Base-by-base conservation (phyloP, 352 stramenopile species). In the Phytophthora hybrid region DNA sequence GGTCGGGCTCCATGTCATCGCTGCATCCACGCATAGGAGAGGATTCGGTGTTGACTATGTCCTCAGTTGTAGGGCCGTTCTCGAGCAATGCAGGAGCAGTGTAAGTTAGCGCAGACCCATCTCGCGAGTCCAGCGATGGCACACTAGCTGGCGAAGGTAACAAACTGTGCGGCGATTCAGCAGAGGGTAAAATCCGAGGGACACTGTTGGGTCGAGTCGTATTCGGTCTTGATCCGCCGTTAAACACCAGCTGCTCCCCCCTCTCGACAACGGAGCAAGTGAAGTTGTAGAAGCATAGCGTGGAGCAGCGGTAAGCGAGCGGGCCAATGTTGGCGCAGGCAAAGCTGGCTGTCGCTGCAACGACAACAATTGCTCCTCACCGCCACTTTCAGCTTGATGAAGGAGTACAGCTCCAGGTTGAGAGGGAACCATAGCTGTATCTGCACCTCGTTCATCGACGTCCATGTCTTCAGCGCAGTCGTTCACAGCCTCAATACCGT, bases 1-100 rank as follows among this genome's bases (percentile, higher is more conserved):
- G 6, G 5, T 71, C 64, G 0, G 51, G 52, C 5, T 64, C 67
- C 19, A 46, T 6, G 13, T 57, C 57, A 19, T 56, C 51, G 32
- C 26, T n/a, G n/a, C n/a, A n/a, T n/a, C n/a, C n/a, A n/a, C n/a
- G n/a, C n/a, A n/a, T 18, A 44, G 41, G 16, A 19, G 41, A 49
- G 5, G 14, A 3, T 23, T 59, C 37, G 14, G 14, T 1, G 53
- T 29, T 21, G 26, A 46, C 13, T 1, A 59, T n/a, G n/a, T n/a
- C 53, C 41, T 49, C 41, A 49, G 41, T 49, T 19, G 41, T 21
- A 41, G n/a, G 29, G 1, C 53, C 26, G 7, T 59, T 41, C 37
- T 46, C 53, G 26, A 59, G 13, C 26, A 59, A 11, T 31, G 41
- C 41, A 19, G 41, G 41, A 14, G 41, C 41, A 21, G 9, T 49